These are phyloP conservation scores for Kurtzmaniella natalensis DNA, from an alignment of 1,139 yeast genomes.

Conservation along the genomic window DNA sequence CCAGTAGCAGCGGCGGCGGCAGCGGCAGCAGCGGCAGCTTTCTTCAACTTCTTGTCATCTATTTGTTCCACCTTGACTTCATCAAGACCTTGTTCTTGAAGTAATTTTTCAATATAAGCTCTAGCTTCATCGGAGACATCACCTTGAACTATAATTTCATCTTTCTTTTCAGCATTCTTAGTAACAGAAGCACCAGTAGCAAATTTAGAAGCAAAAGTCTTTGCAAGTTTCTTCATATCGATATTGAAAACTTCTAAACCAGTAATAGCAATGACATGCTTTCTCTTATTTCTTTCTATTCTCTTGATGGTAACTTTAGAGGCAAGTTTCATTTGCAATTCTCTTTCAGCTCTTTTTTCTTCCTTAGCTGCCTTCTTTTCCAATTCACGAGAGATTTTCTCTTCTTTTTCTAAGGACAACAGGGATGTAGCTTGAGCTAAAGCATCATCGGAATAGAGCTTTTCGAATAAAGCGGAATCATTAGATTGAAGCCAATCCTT, in stretches of 20 bases:
- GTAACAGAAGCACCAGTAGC: constrained; percentile 98
- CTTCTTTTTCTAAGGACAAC: constrained; percentile 72
- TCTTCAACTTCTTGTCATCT: constrained; percentile 78
- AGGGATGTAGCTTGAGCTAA: constrained; percentile 49
- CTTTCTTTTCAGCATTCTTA: constrained; percentile 86
- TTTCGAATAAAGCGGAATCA: constrained; percentile 52
- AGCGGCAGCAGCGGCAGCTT: constrained; percentile 25
- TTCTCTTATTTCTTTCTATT: constrained; percentile 86
- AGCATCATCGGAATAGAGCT: constrained; percentile 58
- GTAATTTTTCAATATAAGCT: constrained; percentile 62
- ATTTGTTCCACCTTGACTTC: constrained; percentile 85
- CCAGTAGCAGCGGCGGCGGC: constrained; percentile 7
- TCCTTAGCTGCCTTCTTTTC: constrained; percentile 85
- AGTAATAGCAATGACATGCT: constrained; percentile 79
- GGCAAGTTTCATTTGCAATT: constrained; percentile 69
- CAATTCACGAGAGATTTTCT: constrained; percentile 73
- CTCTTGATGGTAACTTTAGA: constrained; percentile 81
- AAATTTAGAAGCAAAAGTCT: constrained; percentile 88
- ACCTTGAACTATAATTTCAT: constrained; percentile 90
- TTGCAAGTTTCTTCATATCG: constrained; percentile 86
- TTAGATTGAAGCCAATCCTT: constrained; percentile 71
- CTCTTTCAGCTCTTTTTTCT: constrained; percentile 84
- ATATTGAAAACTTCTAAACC: constrained; percentile 88
- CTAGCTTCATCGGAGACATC: constrained; percentile 93
- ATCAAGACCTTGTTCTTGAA: constrained; percentile 77